phyloP scores from a whole-genome alignment of 805 yeast genomes.

The Naumovozyma baii region DNA sequence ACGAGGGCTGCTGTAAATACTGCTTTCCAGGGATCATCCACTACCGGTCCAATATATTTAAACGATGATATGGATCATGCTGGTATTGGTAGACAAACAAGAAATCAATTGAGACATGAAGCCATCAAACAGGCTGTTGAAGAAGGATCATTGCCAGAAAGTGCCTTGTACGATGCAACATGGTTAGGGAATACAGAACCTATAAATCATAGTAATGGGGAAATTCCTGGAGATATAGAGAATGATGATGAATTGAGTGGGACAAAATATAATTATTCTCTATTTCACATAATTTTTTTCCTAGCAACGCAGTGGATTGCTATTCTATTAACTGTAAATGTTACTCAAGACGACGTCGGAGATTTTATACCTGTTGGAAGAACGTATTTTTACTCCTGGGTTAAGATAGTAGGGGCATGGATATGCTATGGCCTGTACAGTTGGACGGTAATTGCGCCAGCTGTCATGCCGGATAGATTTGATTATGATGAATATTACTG shows the following conservation, averaged over 20 bases:
- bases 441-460: conserved; percentile 91
- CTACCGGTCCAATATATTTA: conserved; percentile 29
- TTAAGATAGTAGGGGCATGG: conserved; percentile 88
- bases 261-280: conserved; percentile 74
- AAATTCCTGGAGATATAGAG: conserved; percentile 26
- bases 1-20: conserved; percentile 90
- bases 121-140: conserved; percentile 93
- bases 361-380: conserved; percentile 95
- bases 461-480: conserved; percentile 82
- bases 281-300: conserved; percentile 86
- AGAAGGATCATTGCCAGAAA: conserved; percentile 87
- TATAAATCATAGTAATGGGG: conserved; percentile 5
- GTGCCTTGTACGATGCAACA: conserved; percentile 68
- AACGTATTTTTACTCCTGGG: conserved; percentile 92
- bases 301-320: conserved; percentile 97
- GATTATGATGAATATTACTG: conserved; percentile 27
- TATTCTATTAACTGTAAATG: conserved; percentile 84
- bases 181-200: conserved; percentile 37
- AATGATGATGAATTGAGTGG: conserved; percentile 50
- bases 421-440: conserved; percentile 75
- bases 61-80: conserved; percentile 32
- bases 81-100: conserved; percentile 33
- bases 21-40: conserved; percentile 41
- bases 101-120: conserved; percentile 71
- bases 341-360: conserved; percentile 70